Conservation (phyloP, 176 grass and related monocot species). For the Bonia amplexicaulis region DNA sequence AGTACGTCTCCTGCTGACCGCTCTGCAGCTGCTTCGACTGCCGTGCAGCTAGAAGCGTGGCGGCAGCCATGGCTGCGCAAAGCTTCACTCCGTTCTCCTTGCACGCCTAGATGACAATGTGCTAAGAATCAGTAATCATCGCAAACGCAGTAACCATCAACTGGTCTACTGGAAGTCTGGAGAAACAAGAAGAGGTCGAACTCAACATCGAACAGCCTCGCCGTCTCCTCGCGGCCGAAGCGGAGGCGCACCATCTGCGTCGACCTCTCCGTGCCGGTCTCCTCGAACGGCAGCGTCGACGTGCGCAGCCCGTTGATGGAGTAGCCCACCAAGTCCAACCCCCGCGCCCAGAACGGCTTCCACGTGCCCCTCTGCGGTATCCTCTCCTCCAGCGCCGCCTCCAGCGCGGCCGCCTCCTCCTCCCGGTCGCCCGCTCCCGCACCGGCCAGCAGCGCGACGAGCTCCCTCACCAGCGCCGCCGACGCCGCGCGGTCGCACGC, state of each 20-base stretch:
- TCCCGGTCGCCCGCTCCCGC: neutral
- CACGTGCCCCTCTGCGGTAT: constrained; percentile 62
- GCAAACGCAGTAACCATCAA: neutral
- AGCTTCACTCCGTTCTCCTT: constrained; percentile 69
- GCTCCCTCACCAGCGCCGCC: constrained; percentile 42
- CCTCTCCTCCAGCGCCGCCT: constrained; percentile 58
- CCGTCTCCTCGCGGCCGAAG: constrained; percentile 52
- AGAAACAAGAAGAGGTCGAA: neutral
- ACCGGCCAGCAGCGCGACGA: constrained; percentile 38
- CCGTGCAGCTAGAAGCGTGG: constrained; percentile 57
- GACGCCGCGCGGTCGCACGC: constrained; percentile 64
- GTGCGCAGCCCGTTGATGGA: constrained; percentile 84
- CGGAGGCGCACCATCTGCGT: constrained; percentile 54
- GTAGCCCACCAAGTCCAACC: constrained; percentile 80
- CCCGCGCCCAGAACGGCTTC: constrained; percentile 90
- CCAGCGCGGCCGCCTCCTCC: constrained; percentile 25
- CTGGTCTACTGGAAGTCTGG: neutral
- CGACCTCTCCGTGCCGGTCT: constrained; percentile 48
- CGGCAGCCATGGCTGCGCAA: constrained; percentile 58
- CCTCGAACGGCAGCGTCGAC: constrained; percentile 50
- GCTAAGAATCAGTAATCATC: neutral
- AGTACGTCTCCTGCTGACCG: constrained; percentile 57
- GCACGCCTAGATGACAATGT: constrained; percentile 59
- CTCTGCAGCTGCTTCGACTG: constrained; percentile 47
- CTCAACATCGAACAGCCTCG: constrained; percentile 71